Conservation (phyloP, 75 land plant genomes). For the Cupressus sempervirens region DNA sequence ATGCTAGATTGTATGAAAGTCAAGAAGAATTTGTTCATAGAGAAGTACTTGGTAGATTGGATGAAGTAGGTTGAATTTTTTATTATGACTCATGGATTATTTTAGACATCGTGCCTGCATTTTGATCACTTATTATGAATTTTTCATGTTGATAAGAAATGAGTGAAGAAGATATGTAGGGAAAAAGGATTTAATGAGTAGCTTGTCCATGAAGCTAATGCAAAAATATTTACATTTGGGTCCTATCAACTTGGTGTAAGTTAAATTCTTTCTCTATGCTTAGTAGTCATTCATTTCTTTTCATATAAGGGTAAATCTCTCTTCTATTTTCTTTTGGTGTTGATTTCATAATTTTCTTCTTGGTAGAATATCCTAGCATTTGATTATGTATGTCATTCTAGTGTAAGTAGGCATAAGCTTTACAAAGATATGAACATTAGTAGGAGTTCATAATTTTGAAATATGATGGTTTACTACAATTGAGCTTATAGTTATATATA, state of each 20-base stretch:
- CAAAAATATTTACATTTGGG: conserved; percentile 96
- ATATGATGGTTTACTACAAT: too few relatives aligned
- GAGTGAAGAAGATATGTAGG: conserved; percentile 79
- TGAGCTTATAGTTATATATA: too few relatives aligned
- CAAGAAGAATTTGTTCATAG: conserved; percentile 82
- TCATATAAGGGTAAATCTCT: background rate
- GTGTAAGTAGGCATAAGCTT: too few relatives aligned
- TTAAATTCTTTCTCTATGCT: background rate
- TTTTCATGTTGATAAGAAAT: conserved; percentile 71
- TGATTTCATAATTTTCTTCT: background rate
- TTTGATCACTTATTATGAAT: background rate
- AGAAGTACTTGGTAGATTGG: conserved; percentile 93
- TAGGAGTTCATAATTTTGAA: too few relatives aligned
- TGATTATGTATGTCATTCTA: too few relatives aligned
- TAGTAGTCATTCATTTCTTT: background rate
- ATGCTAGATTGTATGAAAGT: conserved; percentile 80
- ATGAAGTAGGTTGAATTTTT: conserved; percentile 48
- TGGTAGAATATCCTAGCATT: background rate
- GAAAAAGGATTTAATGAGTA: conserved; percentile 81
- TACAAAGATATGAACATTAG: too few relatives aligned
- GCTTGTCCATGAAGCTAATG: conserved; percentile 87
- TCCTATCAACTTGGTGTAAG: conserved; percentile 95
- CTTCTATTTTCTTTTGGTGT: background rate
- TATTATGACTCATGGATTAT: background rate
- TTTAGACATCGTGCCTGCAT: background rate